These are phyloP conservation scores for Beauveria sp. DNA, from an alignment of 2,329 filamentous ascomycete species.

Conservation along the genomic window DNA sequence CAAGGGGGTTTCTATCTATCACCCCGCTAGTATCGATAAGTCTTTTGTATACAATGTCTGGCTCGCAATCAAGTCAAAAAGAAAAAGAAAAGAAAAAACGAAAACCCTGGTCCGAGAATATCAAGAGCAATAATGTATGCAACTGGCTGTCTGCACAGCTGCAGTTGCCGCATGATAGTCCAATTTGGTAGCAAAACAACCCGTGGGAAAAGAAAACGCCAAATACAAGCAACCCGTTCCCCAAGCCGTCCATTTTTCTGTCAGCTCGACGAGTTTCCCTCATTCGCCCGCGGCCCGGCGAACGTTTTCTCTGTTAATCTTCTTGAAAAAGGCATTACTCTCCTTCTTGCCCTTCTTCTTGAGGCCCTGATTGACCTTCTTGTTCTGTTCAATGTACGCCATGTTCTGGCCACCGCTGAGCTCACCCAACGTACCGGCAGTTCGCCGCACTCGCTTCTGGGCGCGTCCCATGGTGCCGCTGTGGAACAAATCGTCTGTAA, in stretches of 20 bases:
- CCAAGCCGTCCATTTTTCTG: neutral
- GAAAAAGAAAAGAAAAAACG: neutral
- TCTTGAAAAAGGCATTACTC: slow-evolving; percentile 34
- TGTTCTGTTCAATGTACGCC: slow-evolving; percentile 88
- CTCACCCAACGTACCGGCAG: slow-evolving; percentile 77
- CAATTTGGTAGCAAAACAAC: neutral
- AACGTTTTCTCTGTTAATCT: slow-evolving; percentile 34
- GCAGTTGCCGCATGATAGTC: neutral
- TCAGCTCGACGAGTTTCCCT: neutral
- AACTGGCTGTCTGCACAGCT: neutral
- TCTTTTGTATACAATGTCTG: neutral
- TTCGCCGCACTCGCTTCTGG: slow-evolving; percentile 61
- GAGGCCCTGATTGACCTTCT: slow-evolving; percentile 49
- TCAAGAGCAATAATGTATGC: neutral
- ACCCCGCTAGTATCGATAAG: neutral
- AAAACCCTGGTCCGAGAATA: neutral
- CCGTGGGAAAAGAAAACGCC: neutral
- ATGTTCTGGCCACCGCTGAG: slow-evolving; percentile 90
- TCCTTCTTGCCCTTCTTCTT: slow-evolving; percentile 33
- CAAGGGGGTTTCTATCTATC: too few relatives aligned
- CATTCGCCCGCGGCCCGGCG: slow-evolving; percentile 27
- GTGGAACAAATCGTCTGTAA: slow-evolving; percentile 37
- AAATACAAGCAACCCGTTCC: neutral
- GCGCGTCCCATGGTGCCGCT: slow-evolving; percentile 38
- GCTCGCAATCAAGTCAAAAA: neutral